phyloP scores from a whole-genome alignment of 805 yeast species.

The Cyberlindnera mississippiensis region DNA sequence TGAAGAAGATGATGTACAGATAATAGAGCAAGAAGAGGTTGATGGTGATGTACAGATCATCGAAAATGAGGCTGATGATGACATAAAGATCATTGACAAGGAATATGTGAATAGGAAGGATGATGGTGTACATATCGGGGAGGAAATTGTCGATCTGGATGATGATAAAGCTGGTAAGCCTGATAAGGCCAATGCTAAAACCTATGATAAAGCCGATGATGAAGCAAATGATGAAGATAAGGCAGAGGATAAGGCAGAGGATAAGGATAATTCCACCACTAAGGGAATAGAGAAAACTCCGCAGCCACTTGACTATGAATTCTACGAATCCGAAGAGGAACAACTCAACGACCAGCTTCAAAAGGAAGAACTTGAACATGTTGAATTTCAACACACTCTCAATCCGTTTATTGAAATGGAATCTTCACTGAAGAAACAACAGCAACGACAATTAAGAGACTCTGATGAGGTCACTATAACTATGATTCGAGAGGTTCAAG shows the following conservation, averaged over 20 bases:
- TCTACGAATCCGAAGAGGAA: constrained; percentile 76
- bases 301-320: constrained; percentile 51
- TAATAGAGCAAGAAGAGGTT: no score
- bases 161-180: constrained; percentile 18
- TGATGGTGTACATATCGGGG: no score
- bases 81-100: no score
- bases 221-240: no score
- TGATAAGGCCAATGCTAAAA: constrained; percentile 3
- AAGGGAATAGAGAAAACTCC: constrained; percentile 8
- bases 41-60: no score
- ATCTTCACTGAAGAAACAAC: constrained; percentile 52
- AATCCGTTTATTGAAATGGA: constrained; percentile 37
- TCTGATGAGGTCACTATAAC: constrained; percentile 84
- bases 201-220: no score
- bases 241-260: neutral
- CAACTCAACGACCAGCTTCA: constrained; percentile 56
- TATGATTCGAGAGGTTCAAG: constrained; percentile 91
- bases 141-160: no score
- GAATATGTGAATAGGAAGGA: no score
- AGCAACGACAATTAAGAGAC: constrained; percentile 70
- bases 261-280: neutral
- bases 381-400: constrained; percentile 48
- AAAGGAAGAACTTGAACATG: constrained; percentile 72
- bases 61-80: no score
- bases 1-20: neutral